Evolutionary conservation across 1,284 basidiomycete genomes (phyloP), one percentile per base, ranked within the genome.

Genomic region (Moniliella sp.): DNA sequence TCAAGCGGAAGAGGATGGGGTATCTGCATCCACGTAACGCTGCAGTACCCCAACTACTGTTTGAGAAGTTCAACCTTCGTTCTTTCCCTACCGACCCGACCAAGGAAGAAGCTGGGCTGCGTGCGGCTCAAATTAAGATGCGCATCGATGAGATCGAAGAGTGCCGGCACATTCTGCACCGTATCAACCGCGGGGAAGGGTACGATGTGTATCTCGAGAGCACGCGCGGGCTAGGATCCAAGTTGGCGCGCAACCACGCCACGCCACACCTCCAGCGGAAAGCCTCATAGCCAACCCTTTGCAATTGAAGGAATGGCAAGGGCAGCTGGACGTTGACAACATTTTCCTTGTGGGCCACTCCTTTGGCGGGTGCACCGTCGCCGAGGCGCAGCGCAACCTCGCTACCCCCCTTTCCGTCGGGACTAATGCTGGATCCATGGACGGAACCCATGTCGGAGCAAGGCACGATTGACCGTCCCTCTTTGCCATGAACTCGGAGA

Each of bases 111-210:
- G 50, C 57, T 10, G 51, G 41, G 19, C 48, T 67, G 27, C 57
- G 68, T 19, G 49, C 53, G 11, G 62, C 66, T 17, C 68, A 68
- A 42, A 50, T 69, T 18, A 42, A 47, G 18, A 61, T 70, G 39
- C 62, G 69, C 1, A 38, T 62, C 8, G 61, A 59, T 4, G 67
- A 69, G 40, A 49, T 67, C 15, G 44, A 64, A 4, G 55, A 54
- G 25, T 58, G 63, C 2, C 38, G 67, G 16, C 32, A 51, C 9
- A 48, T 61, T 1, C 39, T 69, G 8, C 26, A 37, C n/a, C 40
- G 46, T 9, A 46, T 65, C 29, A 45, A 50, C 15, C 25, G 23
- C 1, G 63, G 63, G 8, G 46, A 55, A 3, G 37, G 47, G 5
- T 36, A 37, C 3, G 35, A 41, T 36, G 35, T 61, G 30, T 45